phyloP scores from a whole-genome alignment of 1,139 yeast genomes.

The Geotrichum candidum region DNA sequence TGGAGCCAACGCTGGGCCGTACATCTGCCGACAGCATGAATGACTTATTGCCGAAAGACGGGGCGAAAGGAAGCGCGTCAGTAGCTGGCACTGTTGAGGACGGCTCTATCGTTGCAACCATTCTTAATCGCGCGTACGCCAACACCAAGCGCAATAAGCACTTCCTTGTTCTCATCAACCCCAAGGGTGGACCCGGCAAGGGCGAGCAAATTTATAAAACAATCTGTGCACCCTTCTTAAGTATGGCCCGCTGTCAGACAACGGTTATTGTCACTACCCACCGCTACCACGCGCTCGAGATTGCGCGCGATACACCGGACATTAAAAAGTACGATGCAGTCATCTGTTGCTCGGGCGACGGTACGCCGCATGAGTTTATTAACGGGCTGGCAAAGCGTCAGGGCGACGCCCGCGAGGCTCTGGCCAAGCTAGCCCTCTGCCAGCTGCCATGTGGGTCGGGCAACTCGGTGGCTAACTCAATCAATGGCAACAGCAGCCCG shows the following conservation, averaged over 20 bases:
- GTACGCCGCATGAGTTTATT: constrained; percentile 88
- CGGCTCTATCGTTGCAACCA: not conserved
- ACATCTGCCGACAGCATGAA: not conserved
- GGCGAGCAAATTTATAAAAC: constrained; percentile 57
- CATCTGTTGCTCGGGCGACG: constrained; percentile 94
- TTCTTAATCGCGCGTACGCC: constrained; percentile 4
- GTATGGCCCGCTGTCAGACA: constrained; percentile 57
- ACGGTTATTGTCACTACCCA: constrained; percentile 61
- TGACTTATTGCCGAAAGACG: not conserved
- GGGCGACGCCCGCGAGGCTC: constrained; percentile 54
- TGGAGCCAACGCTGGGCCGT: not conserved
- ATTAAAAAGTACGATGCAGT: constrained; percentile 57
- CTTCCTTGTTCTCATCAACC: constrained; percentile 68
- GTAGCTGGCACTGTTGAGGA: not conserved
- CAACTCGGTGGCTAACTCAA: constrained; percentile 79
- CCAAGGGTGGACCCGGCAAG: constrained; percentile 82
- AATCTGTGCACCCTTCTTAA: constrained; percentile 61
- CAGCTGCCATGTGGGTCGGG: constrained; percentile 97
- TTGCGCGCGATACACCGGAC: constrained; percentile 49
- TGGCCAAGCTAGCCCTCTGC: constrained; percentile 61
- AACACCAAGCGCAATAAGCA: constrained; percentile 37
- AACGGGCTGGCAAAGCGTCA: constrained; percentile 73
- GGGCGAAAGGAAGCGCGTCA: not conserved
- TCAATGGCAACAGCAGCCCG: constrained; percentile 69
- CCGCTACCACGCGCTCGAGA: constrained; percentile 65